Evolutionary conservation across 1,284 basidiomycete genomes (phyloP).

Genomic region (Tylopilus sp.): DNA sequence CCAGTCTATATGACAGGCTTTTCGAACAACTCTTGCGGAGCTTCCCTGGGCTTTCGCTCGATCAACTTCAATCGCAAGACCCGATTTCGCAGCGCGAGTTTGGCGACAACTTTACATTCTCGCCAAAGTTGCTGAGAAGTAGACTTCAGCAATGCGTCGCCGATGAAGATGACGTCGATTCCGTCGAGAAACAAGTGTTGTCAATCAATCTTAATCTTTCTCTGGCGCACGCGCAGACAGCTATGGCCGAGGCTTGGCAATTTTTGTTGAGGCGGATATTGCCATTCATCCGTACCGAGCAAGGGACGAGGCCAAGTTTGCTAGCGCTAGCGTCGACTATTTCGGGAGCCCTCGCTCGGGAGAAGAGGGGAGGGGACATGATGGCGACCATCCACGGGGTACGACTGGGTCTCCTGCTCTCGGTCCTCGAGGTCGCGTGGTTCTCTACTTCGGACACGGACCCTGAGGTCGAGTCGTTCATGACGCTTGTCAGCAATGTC

Average conservation of each 20-base stretch:
- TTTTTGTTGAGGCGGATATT: slow-evolving; percentile 63
- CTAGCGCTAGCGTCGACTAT: slow-evolving; percentile 61
- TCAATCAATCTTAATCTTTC: slow-evolving; percentile 85
- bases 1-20: slow-evolving; percentile 60
- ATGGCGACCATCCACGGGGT: slow-evolving; percentile 80
- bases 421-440: slow-evolving; percentile 76
- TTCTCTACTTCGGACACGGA: slow-evolving; percentile 61
- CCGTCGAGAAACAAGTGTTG: slow-evolving; percentile 49
- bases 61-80: slow-evolving; percentile 62
- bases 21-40: slow-evolving; percentile 41
- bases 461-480: slow-evolving; percentile 56
- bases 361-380: slow-evolving; percentile 76
- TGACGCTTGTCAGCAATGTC: slow-evolving; percentile 57
- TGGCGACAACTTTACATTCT: slow-evolving; percentile 79
- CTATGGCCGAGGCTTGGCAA: slow-evolving; percentile 77
- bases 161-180: slow-evolving; percentile 41
- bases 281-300: slow-evolving; percentile 62
- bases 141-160: slow-evolving; percentile 51
- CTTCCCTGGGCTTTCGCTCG: slow-evolving; percentile 55
- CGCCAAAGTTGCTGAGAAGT: slow-evolving; percentile 47
- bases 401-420: slow-evolving; percentile 69
- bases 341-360: slow-evolving; percentile 64
- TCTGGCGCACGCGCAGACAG: slow-evolving; percentile 73
- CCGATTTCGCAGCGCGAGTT: slow-evolving; percentile 69
- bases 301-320: slow-evolving; percentile 50